Evolutionary conservation across 1,284 basidiomycete genomes (phyloP).

Genomic region (Mycosarcoma mackinlayi): DNA sequence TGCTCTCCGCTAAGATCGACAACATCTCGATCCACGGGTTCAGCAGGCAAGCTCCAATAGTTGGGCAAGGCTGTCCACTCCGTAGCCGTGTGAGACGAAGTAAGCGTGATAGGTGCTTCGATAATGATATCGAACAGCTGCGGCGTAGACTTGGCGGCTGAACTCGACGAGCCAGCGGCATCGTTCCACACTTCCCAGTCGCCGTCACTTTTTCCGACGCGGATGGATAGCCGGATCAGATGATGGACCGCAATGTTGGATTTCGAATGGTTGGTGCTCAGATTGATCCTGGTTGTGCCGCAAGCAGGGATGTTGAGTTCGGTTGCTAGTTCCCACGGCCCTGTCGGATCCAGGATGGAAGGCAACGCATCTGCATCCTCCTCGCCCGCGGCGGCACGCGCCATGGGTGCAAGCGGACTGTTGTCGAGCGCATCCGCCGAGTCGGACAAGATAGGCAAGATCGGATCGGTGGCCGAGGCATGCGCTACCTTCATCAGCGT

Average conservation of each 20-base stretch:
- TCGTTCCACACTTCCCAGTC: slow-evolving; percentile 16
- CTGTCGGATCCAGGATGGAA: slow-evolving; percentile 71
- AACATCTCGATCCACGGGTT: slow-evolving; percentile 16
- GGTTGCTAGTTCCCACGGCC: slow-evolving; percentile 73
- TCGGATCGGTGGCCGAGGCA: slow-evolving; percentile 72
- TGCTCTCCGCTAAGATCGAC: slow-evolving; percentile 1
- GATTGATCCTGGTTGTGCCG: slow-evolving; percentile 73
- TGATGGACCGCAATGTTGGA: slow-evolving; percentile 85
- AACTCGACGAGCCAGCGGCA: slow-evolving; percentile 1
- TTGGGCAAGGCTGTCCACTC: slow-evolving; percentile 64
- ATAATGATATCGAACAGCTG: slow-evolving; percentile 85
- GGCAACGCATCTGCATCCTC: slow-evolving; percentile 46
- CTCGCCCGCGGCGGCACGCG: slow-evolving; percentile 51
- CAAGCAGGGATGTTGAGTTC: slow-evolving; percentile 56
- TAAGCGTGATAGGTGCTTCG: slow-evolving; percentile 77
- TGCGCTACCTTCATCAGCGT: slow-evolving; percentile 76
- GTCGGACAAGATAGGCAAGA: slow-evolving; percentile 77
- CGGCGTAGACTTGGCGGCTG: slow-evolving; percentile 13
- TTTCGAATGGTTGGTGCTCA: slow-evolving; percentile 83
- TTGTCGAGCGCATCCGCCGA: slow-evolving; percentile 68
- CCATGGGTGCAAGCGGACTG: slow-evolving; percentile 70
- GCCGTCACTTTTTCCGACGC: slow-evolving; percentile 75
- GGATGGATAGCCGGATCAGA: slow-evolving; percentile 82
- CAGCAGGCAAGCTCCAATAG: slow-evolving; percentile 54
- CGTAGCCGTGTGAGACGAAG: slow-evolving; percentile 57